These are phyloP conservation scores for Lithohypha guttulata DNA, from an alignment of 2,329 filamentous ascomycete species.

Conservation along the genomic window DNA sequence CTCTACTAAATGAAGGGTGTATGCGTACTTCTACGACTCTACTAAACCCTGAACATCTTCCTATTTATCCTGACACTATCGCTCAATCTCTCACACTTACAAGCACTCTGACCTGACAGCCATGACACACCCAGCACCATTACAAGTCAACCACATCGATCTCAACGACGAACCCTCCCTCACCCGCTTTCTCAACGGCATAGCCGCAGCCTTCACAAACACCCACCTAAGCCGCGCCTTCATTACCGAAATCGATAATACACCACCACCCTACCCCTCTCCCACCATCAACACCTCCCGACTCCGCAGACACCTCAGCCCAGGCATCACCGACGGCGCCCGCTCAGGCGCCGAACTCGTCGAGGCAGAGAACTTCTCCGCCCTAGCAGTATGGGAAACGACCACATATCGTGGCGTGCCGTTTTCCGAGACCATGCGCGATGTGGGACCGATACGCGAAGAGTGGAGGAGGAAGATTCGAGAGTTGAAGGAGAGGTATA, in stretches of 20 bases:
- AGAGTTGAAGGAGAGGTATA: constrained; percentile 13
- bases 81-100: too few species aligned
- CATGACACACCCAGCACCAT: too few species aligned
- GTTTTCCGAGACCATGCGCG: constrained; percentile 15
- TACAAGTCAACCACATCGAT: neutral
- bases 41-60: too few species aligned
- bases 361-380: constrained; percentile 19
- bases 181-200: constrained; percentile 15
- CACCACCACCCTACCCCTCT: constrained; percentile 16
- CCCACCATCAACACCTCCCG: constrained; percentile 12
- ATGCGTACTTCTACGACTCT: too few species aligned
- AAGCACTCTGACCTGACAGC: too few species aligned
- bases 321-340: constrained; percentile 15
- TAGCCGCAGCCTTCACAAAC: constrained; percentile 14
- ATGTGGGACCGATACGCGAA: constrained; percentile 11
- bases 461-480: constrained; percentile 16
- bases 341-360: constrained; percentile 16
- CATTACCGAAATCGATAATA: constrained; percentile 17
- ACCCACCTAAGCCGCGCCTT: constrained; percentile 15
- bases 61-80: too few species aligned
- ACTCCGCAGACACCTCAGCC: constrained; percentile 14
- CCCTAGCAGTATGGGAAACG: constrained; percentile 18
- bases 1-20: too few species aligned
- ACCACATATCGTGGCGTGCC: constrained; percentile 14
- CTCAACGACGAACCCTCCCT: constrained; percentile 3